These are phyloP conservation scores for Trypanosoma avium DNA, from an alignment of 208 protist genomes.

Conservation along the genomic window DNA sequence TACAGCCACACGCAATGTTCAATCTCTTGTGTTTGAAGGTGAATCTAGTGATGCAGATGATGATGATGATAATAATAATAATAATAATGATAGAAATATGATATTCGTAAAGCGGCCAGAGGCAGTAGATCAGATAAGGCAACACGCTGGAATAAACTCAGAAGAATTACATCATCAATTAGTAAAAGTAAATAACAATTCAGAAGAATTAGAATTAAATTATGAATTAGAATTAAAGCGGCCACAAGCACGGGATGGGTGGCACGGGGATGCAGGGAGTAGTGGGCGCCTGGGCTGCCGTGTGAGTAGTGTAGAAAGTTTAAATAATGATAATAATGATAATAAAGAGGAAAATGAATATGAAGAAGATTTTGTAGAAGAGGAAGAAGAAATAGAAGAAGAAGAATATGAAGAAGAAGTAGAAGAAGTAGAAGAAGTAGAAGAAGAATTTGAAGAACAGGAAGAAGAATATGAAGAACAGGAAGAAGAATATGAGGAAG, in stretches of 20 bases:
- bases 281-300: constrained; percentile 11
- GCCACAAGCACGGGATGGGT: constrained; percentile 9
- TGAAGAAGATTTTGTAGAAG: not conserved
- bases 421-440: constrained; percentile 7
- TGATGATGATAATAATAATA: not conserved
- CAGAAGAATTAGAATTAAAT: no score
- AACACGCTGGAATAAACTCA: no score
- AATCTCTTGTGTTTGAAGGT: not conserved
- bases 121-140: no score
- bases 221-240: no score
- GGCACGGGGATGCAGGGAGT: no score
- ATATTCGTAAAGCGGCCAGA: no score
- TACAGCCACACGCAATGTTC: not conserved
- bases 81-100: no score
- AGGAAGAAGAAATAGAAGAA: not conserved
- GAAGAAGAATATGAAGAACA: not conserved
- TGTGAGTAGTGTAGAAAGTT: not conserved
- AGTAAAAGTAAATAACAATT: no score
- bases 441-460: not conserved
- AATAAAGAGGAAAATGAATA: not conserved
- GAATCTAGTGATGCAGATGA: not conserved
- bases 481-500: not conserved
- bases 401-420: constrained; percentile 14
- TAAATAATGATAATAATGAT: constrained; percentile 6
- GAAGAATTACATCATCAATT: constrained; percentile 20